Percentiles rank a stretch among this genome's conserved stretches.
These are phyloP conservation scores for Thalassiosira ordinaria DNA, from an alignment of 352 stramenopile genomes.

Conservation along the genomic window DNA sequence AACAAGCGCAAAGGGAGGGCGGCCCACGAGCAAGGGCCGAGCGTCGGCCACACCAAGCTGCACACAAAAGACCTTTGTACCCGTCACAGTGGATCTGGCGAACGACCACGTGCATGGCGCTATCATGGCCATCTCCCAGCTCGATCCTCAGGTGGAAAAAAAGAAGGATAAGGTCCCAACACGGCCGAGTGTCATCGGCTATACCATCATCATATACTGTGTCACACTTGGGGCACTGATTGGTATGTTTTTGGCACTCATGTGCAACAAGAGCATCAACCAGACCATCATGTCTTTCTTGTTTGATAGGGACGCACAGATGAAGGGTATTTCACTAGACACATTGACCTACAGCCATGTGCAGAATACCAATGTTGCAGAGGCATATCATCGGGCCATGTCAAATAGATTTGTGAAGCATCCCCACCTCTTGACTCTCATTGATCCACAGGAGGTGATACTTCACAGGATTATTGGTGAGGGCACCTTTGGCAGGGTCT, in stretches of 20 bases:
- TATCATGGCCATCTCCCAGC: slow-evolving; percentile 86
- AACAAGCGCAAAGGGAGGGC: too few species aligned
- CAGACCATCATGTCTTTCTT: slow-evolving; percentile 69
- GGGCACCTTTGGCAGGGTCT: slow-evolving; percentile 88
- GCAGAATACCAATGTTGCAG: slow-evolving; percentile 79
- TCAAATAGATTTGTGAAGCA: slow-evolving; percentile 83
- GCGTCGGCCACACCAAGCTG: slow-evolving; percentile 32
- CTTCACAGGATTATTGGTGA: slow-evolving; percentile 88
- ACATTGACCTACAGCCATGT: slow-evolving; percentile 83
- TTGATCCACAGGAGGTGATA: slow-evolving; percentile 86
- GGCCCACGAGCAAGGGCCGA: slow-evolving; percentile 22
- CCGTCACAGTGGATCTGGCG: slow-evolving; percentile 77
- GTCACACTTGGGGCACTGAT: slow-evolving; percentile 81
- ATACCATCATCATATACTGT: slow-evolving; percentile 84
- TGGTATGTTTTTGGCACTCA: slow-evolving; percentile 78
- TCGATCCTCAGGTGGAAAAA: slow-evolving; percentile 64
- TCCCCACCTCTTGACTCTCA: slow-evolving; percentile 84
- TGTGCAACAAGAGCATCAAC: slow-evolving; percentile 80
- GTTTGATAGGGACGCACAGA: slow-evolving; percentile 71
- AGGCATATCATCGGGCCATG: slow-evolving; percentile 85
- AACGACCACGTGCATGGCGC: slow-evolving; percentile 70
- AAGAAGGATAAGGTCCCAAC: slow-evolving; percentile 31
- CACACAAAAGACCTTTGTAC: slow-evolving; percentile 63
- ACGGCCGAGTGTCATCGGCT: slow-evolving; percentile 54
- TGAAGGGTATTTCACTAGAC: slow-evolving; percentile 85